Evolutionary conservation across 768 basidiomycete genomes (phyloP).

Genomic region (Pleurotus djamor): DNA sequence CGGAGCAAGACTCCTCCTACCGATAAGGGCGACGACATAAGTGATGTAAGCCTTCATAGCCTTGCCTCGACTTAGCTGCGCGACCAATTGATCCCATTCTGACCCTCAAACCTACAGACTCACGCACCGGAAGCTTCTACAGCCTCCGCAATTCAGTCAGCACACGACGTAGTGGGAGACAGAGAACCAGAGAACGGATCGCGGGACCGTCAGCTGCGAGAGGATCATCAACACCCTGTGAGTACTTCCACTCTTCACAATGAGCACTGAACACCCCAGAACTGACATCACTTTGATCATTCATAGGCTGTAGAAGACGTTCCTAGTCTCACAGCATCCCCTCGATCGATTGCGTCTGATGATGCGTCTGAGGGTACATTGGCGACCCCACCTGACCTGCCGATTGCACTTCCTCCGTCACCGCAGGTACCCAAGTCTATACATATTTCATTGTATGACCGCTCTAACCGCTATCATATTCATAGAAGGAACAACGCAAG

Average conservation of each 20-base stretch:
- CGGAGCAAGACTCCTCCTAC: slow-evolving; percentile 41
- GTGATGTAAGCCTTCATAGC: slow-evolving; percentile 19
- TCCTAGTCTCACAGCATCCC: slow-evolving; percentile 1
- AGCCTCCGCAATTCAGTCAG: not conserved
- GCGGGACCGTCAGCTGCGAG: no score
- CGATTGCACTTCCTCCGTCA: not conserved
- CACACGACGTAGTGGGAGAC: no score
- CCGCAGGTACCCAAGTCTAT: slow-evolving; percentile 1
- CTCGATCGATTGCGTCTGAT: not conserved
- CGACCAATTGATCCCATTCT: not conserved
- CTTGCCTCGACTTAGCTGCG: not conserved
- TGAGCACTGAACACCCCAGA: no score
- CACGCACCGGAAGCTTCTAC: not conserved
- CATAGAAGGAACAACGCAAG: not conserved
- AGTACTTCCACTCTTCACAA: no score
- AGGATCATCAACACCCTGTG: no score
- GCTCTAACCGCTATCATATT: not conserved
- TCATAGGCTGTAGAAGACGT: not conserved
- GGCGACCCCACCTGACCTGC: not conserved
- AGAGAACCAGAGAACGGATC: no score
- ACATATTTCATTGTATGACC: not conserved
- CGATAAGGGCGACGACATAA: slow-evolving; percentile 16
- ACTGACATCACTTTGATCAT: not conserved
- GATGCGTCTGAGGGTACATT: not conserved
- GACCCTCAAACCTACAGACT: not conserved